Conservation (phyloP, 2,329 filamentous ascomycete genomes). For the Penicillium sclerotigenum region DNA sequence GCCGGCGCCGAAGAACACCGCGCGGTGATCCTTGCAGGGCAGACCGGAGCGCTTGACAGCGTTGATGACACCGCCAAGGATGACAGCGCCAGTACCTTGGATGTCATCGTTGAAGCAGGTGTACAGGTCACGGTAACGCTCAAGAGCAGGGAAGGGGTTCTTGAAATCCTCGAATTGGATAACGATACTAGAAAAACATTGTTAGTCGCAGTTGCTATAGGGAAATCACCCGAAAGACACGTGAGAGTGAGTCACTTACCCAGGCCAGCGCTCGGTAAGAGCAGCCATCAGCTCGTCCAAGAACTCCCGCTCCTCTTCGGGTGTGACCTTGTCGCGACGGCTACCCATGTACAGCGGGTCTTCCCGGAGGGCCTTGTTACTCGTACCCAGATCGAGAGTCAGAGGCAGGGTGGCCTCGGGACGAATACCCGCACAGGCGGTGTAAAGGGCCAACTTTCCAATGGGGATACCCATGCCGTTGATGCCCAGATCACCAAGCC, state of each 20-base stretch:
- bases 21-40: slow-evolving; percentile 81
- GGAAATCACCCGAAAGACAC: slow-evolving; percentile 43
- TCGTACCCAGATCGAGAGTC: slow-evolving; percentile 61
- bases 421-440: slow-evolving; percentile 89
- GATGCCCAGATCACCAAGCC: slow-evolving; percentile 90
- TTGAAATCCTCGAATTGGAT: slow-evolving; percentile 99
- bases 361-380: slow-evolving; percentile 63
- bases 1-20: slow-evolving; percentile 94
- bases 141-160: slow-evolving; percentile 90
- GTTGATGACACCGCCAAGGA: slow-evolving; percentile 75
- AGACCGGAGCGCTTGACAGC: slow-evolving; percentile 81
- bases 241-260: slow-evolving; percentile 44
- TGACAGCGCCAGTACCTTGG: slow-evolving; percentile 93
- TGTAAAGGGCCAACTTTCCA: slow-evolving; percentile 93
- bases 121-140: slow-evolving; percentile 82
- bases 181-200: slow-evolving; percentile 53
- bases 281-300: slow-evolving; percentile 97
- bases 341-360: slow-evolving; percentile 90
- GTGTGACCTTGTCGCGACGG: slow-evolving; percentile 73
- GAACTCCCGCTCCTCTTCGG: slow-evolving; percentile 80
- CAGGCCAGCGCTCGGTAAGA: slow-evolving; percentile 71
- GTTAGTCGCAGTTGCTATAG: slow-evolving; percentile 17
- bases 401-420: slow-evolving; percentile 65
- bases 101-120: slow-evolving; percentile 99
- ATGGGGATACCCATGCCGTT: slow-evolving; percentile 98